Conservation (phyloP, 352 stramenopile species). For the Pythium guiyangense region DNA sequence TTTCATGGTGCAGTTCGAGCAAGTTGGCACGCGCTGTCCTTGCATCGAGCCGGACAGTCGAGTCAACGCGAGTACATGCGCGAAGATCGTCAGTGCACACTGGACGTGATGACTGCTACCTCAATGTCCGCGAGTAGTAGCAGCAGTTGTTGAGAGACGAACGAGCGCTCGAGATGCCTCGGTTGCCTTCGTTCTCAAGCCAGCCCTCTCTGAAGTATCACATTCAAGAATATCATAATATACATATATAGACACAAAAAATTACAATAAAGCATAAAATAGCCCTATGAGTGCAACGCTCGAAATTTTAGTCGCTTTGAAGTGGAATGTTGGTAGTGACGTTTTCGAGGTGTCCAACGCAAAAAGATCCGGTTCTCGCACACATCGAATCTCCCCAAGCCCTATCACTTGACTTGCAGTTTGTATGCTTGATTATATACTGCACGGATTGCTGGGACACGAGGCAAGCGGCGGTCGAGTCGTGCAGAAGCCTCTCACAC, state of each 20-base stretch:
- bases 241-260: not conserved
- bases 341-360: conserved; percentile 8
- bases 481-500: not conserved
- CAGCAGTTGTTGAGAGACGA: too few species aligned
- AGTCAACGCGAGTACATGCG: too few species aligned
- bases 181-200: too few species aligned
- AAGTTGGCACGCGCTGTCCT: too few species aligned
- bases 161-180: too few species aligned
- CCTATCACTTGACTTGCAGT: not conserved
- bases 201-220: not conserved
- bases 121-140: too few species aligned
- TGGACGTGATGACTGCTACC: too few species aligned
- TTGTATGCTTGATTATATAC: not conserved
- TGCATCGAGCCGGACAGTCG: too few species aligned
- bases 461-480: not conserved
- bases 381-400: not conserved
- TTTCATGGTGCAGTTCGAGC: too few species aligned
- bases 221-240: not conserved
- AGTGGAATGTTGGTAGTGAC: not conserved
- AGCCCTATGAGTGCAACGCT: not conserved
- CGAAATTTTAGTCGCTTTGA: not conserved
- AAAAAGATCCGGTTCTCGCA: conserved; percentile 9
- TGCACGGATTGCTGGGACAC: not conserved
- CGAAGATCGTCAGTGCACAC: too few species aligned
- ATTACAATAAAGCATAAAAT: not conserved